Evolutionary conservation across 805 yeast species (phyloP).

Genomic region (Pichia nakasei): DNA sequence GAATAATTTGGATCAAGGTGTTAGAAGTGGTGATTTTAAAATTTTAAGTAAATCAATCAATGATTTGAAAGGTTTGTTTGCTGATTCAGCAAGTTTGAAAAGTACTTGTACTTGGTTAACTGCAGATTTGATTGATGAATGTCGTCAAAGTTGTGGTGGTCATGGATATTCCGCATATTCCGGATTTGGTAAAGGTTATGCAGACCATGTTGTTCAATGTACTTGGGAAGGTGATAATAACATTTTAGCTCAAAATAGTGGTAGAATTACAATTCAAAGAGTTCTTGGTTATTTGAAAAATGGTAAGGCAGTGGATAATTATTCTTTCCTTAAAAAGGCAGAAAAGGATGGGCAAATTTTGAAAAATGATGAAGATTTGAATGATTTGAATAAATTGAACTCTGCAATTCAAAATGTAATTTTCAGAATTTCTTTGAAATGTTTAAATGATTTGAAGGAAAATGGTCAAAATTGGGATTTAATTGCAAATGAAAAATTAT

Average conservation of each 20-base stretch:
- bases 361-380: conserved; percentile 19
- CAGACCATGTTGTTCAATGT: conserved; percentile 96
- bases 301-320: conserved; percentile 31
- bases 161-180: conserved; percentile 93
- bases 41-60: conserved; percentile 40
- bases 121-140: conserved; percentile 72
- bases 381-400: conserved; percentile 26
- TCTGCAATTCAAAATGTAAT: conserved; percentile 34
- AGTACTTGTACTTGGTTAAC: conserved; percentile 86
- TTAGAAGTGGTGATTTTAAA: conserved; percentile 37
- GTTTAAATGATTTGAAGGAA: conserved; percentile 25
- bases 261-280: conserved; percentile 61
- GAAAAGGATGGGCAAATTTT: conserved; percentile 26
- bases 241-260: conserved; percentile 74
- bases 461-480: conserved; percentile 36
- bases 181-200: conserved; percentile 81
- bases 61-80: conserved; percentile 68
- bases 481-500: conserved; percentile 37
- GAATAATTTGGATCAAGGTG: conserved; percentile 45
- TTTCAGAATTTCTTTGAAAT: conserved; percentile 29
- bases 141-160: conserved; percentile 93
- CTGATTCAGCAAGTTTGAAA: conserved; percentile 79
- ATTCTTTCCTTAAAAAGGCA: conserved; percentile 28
- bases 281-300: conserved; percentile 29
- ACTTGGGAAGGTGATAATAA: conserved; percentile 98